A percentile compares a stretch with the other conserved stretches of the same genome.
Conservation (phyloP, 1,284 basidiomycete genomes). For the Cryptococcus sp. region DNA sequence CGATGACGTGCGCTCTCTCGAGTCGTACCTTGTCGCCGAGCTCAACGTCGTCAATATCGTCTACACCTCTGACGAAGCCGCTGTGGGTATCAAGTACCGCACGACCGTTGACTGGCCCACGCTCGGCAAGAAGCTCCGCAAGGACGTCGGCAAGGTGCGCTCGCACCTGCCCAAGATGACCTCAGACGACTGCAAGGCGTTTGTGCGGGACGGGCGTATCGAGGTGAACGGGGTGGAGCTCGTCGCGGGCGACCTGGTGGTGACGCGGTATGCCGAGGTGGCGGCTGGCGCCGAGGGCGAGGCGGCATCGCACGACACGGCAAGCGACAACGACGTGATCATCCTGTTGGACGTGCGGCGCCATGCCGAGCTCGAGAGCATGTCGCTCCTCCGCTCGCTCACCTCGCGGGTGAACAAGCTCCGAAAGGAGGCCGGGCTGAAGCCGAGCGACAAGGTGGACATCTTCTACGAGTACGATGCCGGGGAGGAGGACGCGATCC, state of each 20-base stretch:
- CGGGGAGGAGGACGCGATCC: conserved; percentile 63
- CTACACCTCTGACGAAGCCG: conserved; percentile 82
- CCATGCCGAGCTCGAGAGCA: conserved; percentile 79
- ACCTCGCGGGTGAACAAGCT: conserved; percentile 94
- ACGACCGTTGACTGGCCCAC: conserved; percentile 95
- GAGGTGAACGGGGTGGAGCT: conserved; percentile 87
- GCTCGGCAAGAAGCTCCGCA: conserved; percentile 89
- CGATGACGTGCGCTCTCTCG: conserved; percentile 77
- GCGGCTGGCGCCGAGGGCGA: conserved; percentile 30
- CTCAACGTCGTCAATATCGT: conserved; percentile 89
- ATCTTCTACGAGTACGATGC: conserved; percentile 82
- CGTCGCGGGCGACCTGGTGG: conserved; percentile 81
- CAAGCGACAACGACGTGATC: conserved; percentile 93
- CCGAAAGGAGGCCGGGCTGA: conserved; percentile 91
- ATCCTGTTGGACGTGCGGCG: conserved; percentile 85
- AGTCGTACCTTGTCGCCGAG: conserved; percentile 89
- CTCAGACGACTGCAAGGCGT: conserved; percentile 80
- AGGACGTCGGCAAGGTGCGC: conserved; percentile 87
- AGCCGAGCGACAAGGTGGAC: conserved; percentile 90
- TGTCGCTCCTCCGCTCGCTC: conserved; percentile 86
- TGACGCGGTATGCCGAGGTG: conserved; percentile 86
- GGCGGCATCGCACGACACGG: conserved; percentile 55
- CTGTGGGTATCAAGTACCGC: conserved; percentile 85
- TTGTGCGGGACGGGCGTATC: conserved; percentile 71
- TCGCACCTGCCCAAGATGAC: conserved; percentile 76